Conservation (phyloP, 345 rosid genomes). For the Lenwebbia sp. region DNA sequence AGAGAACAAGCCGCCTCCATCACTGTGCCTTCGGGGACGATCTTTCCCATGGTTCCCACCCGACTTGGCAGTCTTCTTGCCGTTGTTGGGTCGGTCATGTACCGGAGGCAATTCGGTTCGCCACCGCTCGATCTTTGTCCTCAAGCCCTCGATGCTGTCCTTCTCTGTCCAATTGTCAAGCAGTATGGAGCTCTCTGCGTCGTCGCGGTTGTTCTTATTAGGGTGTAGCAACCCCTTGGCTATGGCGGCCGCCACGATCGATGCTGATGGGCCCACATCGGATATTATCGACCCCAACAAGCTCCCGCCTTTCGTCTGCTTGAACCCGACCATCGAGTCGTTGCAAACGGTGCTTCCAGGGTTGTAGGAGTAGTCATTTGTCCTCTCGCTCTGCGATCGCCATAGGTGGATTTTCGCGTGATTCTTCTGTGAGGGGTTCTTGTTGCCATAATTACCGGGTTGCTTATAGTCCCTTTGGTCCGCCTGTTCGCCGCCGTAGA, state of each 20-base stretch:
- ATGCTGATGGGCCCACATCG: conserved; percentile 91
- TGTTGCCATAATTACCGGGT: background rate
- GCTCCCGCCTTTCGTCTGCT: conserved; percentile 16
- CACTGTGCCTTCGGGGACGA: conserved; percentile 7
- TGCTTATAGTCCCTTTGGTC: background rate
- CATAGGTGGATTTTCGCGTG: conserved; percentile 19
- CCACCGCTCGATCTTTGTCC: conserved; percentile 66
- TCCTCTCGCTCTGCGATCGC: conserved; percentile 57
- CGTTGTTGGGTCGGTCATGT: conserved; percentile 3
- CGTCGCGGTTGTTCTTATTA: conserved; percentile 1
- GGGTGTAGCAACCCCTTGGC: conserved; percentile 61
- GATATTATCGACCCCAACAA: conserved; percentile 11
- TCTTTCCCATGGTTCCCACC: conserved; percentile 1
- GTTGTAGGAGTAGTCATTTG: conserved; percentile 11
- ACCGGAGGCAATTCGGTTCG: conserved; percentile 36
- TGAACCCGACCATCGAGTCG: background rate
- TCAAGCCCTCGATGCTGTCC: conserved; percentile 35
- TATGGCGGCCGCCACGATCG: conserved; percentile 91
- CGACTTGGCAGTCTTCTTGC: conserved; percentile 5
- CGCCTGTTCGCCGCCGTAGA: background rate
- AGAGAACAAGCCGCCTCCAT: conserved; percentile 41
- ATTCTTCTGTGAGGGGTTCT: background rate
- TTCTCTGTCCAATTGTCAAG: conserved; percentile 44
- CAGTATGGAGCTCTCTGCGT: conserved; percentile 29
- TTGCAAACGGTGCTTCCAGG: conserved; percentile 1